phyloP scores from a whole-genome alignment of 23 red algal genomes.

The Gracilariopsis chorda region DNA sequence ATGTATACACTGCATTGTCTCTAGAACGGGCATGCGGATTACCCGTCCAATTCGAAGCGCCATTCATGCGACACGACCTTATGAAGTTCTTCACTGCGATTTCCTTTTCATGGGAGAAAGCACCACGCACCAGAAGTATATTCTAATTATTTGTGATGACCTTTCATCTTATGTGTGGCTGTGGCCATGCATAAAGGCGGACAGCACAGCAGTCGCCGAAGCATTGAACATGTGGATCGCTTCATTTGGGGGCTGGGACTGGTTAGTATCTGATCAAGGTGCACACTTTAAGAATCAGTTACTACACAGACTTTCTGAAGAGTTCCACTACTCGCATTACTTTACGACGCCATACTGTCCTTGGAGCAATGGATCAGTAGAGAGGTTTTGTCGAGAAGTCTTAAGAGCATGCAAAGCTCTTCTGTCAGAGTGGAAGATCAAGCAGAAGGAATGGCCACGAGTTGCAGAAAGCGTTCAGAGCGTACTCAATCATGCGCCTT shows the following conservation, averaged over 20 bases:
- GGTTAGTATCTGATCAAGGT: slow-evolving; percentile 4
- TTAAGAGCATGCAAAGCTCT: background rate
- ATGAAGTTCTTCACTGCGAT: no score
- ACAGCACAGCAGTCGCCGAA: background rate
- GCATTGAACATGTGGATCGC: background rate
- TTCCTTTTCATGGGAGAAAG: no score
- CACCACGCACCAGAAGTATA: background rate
- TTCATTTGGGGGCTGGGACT: background rate
- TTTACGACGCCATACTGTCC: background rate
- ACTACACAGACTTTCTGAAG: background rate
- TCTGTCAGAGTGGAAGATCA: background rate
- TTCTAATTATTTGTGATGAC: background rate
- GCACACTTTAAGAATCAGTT: slow-evolving; percentile 27
- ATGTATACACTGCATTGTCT: no score
- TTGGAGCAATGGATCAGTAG: background rate
- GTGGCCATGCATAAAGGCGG: background rate
- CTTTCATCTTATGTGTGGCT: background rate
- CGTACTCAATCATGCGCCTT: background rate
- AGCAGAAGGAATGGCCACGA: background rate
- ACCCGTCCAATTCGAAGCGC: no score
- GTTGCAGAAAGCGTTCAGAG: background rate
- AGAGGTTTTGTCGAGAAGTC: background rate
- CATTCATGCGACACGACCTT: no score
- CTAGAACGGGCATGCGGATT: no score
- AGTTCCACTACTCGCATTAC: background rate